A percentile compares a stretch with the other conserved stretches of the same genome.
Evolutionary conservation across 768 basidiomycete species (phyloP).

Genomic region (Xerocomellus chrysenteron): DNA sequence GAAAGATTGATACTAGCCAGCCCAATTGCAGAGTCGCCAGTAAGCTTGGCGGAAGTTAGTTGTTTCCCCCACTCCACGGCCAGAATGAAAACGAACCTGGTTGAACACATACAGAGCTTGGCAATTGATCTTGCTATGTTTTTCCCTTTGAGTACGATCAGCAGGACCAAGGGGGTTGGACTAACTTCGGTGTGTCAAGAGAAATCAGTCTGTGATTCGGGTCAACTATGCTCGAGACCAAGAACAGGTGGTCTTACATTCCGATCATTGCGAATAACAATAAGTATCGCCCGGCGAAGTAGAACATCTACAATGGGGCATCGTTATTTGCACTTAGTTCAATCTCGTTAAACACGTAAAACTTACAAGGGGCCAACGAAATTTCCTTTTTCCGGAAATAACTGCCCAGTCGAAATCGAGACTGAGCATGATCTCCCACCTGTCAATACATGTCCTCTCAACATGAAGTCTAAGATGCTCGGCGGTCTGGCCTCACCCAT

Average conservation of each 20-base stretch:
- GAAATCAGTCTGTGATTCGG: slow-evolving; percentile 29
- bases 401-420: slow-evolving; percentile 45
- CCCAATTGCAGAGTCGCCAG: slow-evolving; percentile 44
- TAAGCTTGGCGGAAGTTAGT: slow-evolving; percentile 30
- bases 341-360: not conserved
- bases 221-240: not conserved
- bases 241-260: slow-evolving; percentile 34
- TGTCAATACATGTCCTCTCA: slow-evolving; percentile 11
- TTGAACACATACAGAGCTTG: slow-evolving; percentile 49
- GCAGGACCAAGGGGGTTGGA: not conserved
- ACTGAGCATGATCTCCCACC: slow-evolving; percentile 46
- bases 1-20: slow-evolving; percentile 49
- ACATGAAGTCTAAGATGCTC: not conserved
- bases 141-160: not conserved
- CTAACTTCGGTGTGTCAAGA: slow-evolving; percentile 34
- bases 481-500: slow-evolving; percentile 36
- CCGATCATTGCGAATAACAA: slow-evolving; percentile 46
- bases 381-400: slow-evolving; percentile 40
- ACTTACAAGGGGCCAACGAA: slow-evolving; percentile 50
- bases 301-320: slow-evolving; percentile 37
- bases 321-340: not conserved
- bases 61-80: not conserved
- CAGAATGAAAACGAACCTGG: slow-evolving; percentile 32
- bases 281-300: slow-evolving; percentile 45
- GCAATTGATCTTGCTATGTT: slow-evolving; percentile 41